phyloP scores from a whole-genome alignment of 2,329 filamentous ascomycete genomes.

The Lasiodiplodia gonubiensis region DNA sequence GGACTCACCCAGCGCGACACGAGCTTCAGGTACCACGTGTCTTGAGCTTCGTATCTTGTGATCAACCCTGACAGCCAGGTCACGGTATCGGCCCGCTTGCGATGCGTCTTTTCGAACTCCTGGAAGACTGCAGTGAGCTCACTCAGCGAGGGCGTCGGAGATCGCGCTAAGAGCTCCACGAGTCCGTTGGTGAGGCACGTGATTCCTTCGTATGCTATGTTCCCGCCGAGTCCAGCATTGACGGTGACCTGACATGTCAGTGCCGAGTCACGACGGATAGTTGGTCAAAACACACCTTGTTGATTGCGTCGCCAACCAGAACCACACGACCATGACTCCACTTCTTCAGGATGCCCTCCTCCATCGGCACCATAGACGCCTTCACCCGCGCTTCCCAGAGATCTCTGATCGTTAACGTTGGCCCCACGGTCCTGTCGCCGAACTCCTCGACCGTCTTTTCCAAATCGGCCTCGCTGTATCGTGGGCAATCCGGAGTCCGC shows the following conservation, averaged over 20 bases:
- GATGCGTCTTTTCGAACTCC: not conserved
- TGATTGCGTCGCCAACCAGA: not conserved
- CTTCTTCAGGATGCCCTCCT: constrained; percentile 8
- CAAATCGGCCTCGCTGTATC: constrained; percentile 43
- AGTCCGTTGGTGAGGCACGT: not conserved
- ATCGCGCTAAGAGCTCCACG: not conserved
- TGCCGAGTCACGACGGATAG: not conserved
- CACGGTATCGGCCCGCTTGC: not conserved
- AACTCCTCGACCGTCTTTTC: constrained; percentile 31
- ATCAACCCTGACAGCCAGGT: not conserved
- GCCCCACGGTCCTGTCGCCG: constrained; percentile 10
- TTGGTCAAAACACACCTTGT: constrained; percentile 28
- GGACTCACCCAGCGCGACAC: constrained; percentile 5
- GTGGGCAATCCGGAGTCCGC: constrained; percentile 20
- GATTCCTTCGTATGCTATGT: not conserved
- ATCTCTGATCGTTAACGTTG: not conserved
- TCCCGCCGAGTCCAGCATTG: constrained; percentile 7
- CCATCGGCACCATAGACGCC: not conserved
- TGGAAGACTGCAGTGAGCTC: not conserved
- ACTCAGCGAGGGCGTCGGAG: not conserved
- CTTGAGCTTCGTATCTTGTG: constrained; percentile 7
- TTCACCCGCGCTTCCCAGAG: not conserved
- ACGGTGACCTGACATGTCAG: not conserved
- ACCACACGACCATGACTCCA: constrained; percentile 3
- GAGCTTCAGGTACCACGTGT: not conserved